phyloP scores from a whole-genome alignment of 441 rosid genomes.

The Euphorbia celastroides region DNA sequence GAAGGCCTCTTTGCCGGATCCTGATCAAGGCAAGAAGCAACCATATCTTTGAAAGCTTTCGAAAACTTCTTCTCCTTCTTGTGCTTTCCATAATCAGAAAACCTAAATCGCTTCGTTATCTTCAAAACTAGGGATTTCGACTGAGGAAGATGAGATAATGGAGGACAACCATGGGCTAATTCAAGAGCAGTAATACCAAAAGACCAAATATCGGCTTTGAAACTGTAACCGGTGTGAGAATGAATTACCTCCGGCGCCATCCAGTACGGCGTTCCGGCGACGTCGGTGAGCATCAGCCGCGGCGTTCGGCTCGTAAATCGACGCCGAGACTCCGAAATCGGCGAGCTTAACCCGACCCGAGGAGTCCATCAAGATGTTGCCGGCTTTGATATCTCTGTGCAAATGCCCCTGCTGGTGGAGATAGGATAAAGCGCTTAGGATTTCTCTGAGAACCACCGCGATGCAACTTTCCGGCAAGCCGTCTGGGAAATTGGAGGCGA shows the following conservation, averaged over 20 bases:
- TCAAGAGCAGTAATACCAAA: slow-evolving; percentile 85
- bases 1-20: slow-evolving; percentile 73
- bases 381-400: slow-evolving; percentile 74
- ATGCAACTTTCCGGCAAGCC: slow-evolving; percentile 68
- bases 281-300: slow-evolving; percentile 46
- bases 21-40: slow-evolving; percentile 66
- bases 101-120: slow-evolving; percentile 64
- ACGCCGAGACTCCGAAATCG: slow-evolving; percentile 82
- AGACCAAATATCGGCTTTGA: slow-evolving; percentile 85
- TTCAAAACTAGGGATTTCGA: slow-evolving; percentile 68
- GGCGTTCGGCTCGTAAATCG: slow-evolving; percentile 54
- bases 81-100: slow-evolving; percentile 55
- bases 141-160: slow-evolving; percentile 72
- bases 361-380: slow-evolving; percentile 61
- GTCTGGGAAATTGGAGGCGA: slow-evolving; percentile 50
- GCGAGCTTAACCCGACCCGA: slow-evolving; percentile 67
- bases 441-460: slow-evolving; percentile 59
- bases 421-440: slow-evolving; percentile 56
- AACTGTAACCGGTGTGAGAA: slow-evolving; percentile 66
- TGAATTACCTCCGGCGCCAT: slow-evolving; percentile 95
- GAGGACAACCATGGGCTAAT: slow-evolving; percentile 77
- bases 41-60: slow-evolving; percentile 71
- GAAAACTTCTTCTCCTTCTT: slow-evolving; percentile 56
- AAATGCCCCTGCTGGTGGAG: slow-evolving; percentile 76
- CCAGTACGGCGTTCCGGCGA: slow-evolving; percentile 85